Conservation (phyloP, 306 rosid species). For the Glycine soja region DNA sequence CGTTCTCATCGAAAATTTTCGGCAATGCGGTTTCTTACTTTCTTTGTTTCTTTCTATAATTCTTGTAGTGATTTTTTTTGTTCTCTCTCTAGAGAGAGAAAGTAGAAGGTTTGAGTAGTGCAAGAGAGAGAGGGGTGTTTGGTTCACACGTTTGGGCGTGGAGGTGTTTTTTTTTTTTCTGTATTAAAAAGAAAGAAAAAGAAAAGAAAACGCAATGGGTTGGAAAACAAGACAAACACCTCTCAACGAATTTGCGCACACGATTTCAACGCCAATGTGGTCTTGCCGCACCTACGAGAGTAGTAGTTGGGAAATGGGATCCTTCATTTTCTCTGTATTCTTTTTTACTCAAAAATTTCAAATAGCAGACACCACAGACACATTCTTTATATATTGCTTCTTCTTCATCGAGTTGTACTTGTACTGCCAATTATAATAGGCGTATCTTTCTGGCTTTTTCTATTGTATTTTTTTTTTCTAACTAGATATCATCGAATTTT, state of each 20-base stretch:
- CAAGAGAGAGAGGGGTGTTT: conserved; percentile 34
- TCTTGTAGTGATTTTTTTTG: too few relatives aligned
- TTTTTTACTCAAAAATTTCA: too few relatives aligned
- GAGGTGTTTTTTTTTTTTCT: not conserved
- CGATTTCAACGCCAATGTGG: conserved; percentile 70
- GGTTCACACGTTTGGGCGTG: conserved; percentile 65
- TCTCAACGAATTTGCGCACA: conserved; percentile 75
- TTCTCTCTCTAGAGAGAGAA: conserved; percentile 39
- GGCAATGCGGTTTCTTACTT: not conserved
- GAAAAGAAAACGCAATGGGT: conserved; percentile 29
- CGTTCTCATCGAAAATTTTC: conserved; percentile 46
- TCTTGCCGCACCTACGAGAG: conserved; percentile 43
- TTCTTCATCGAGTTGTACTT: not conserved
- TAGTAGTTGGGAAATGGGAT: conserved; percentile 56
- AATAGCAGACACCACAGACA: too few relatives aligned
- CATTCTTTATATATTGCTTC: conserved; percentile 10
- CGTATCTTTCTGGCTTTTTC: conserved; percentile 14
- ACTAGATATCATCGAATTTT: too few relatives aligned
- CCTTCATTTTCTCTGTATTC: conserved; percentile 21
- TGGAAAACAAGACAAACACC: conserved; percentile 80
- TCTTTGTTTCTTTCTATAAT: not conserved
- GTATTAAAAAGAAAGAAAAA: conserved; percentile 39
- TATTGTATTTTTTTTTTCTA: too few relatives aligned
- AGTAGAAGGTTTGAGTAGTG: not conserved
- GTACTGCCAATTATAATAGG: not conserved